Conservation (phyloP, 2,329 filamentous ascomycete genomes). For the Pseudopyricularia cyperi region DNA sequence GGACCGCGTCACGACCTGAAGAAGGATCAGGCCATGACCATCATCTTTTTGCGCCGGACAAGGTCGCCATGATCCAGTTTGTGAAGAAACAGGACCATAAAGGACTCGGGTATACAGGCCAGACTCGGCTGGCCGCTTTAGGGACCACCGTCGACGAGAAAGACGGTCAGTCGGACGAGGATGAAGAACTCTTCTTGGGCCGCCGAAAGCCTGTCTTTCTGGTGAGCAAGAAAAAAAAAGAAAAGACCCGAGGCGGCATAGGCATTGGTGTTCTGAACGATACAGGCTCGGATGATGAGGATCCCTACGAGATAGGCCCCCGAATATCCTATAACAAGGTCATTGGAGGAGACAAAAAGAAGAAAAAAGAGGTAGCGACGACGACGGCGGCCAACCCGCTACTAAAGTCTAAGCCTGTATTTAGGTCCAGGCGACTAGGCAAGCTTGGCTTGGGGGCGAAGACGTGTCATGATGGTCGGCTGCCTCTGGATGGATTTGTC, state of each 20-base stretch:
- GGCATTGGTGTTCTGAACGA: slow-evolving; percentile 86
- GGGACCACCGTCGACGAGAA: slow-evolving; percentile 12
- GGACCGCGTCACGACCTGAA: slow-evolving; percentile 20
- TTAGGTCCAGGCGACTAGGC: slow-evolving; percentile 53
- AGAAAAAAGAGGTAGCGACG: slow-evolving; percentile 35
- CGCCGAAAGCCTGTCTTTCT: slow-evolving; percentile 11
- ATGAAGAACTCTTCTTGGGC: slow-evolving; percentile 25
- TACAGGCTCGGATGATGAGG: slow-evolving; percentile 87
- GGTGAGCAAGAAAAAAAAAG: slow-evolving; percentile 35
- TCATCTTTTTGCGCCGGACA: slow-evolving; percentile 77
- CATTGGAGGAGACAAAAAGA: slow-evolving; percentile 72
- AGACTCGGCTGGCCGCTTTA: slow-evolving; percentile 34
- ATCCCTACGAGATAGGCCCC: slow-evolving; percentile 84
- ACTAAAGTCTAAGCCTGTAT: slow-evolving; percentile 55
- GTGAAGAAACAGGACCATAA: slow-evolving; percentile 53
- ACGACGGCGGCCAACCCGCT: slow-evolving; percentile 48
- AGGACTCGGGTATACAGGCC: slow-evolving; percentile 55
- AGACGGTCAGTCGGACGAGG: slow-evolving; percentile 25
- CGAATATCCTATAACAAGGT: slow-evolving; percentile 76
- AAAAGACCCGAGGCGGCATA: slow-evolving; percentile 50
- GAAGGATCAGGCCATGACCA: neutral
- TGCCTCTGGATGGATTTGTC: slow-evolving; percentile 70
- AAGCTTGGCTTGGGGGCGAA: slow-evolving; percentile 35
- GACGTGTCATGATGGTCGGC: slow-evolving; percentile 71
- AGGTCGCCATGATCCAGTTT: slow-evolving; percentile 56